These are phyloP conservation scores for Arthrobotrys entomopaga DNA, from an alignment of 2,329 filamentous ascomycete genomes.

Conservation along the genomic window DNA sequence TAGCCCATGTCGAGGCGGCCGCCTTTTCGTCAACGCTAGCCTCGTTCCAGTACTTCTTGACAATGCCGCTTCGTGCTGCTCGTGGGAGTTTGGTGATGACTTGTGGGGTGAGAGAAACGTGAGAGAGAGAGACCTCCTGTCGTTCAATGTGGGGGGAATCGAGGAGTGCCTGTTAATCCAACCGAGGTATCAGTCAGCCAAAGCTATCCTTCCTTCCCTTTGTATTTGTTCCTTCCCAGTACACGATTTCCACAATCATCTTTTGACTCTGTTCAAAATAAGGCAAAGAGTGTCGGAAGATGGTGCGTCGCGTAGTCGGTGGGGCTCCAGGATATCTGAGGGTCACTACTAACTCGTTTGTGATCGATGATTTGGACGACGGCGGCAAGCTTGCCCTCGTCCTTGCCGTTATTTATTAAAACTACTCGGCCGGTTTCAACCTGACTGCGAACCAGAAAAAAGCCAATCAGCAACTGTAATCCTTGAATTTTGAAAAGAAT, in stretches of 20 bases:
- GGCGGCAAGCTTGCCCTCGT: slow-evolving; percentile 84
- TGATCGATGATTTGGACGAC: slow-evolving; percentile 99
- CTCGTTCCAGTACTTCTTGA: slow-evolving; percentile 92
- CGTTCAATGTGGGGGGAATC: slow-evolving; percentile 90
- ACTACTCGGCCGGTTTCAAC: slow-evolving; percentile 99
- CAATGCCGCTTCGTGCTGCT: slow-evolving; percentile 79
- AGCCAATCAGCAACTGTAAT: slow-evolving; percentile 31
- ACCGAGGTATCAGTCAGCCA: background rate
- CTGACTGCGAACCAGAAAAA: slow-evolving; percentile 70
- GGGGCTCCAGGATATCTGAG: background rate
- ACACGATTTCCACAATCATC: no score
- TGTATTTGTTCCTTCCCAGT: no score
- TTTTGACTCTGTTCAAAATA: background rate
- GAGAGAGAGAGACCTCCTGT: slow-evolving; percentile 82
- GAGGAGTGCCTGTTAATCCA: slow-evolving; percentile 78
- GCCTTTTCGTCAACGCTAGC: slow-evolving; percentile 92
- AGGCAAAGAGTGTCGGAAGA: no score
- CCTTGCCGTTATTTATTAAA: slow-evolving; percentile 85
- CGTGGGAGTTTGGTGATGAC: slow-evolving; percentile 87
- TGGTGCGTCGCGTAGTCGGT: no score
- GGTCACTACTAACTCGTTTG: slow-evolving; percentile 87
- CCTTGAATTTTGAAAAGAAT: background rate
- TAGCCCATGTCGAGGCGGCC: slow-evolving; percentile 89
- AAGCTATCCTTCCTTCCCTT: no score
- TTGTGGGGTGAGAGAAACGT: slow-evolving; percentile 88